Base-by-base conservation (phyloP, 2,329 filamentous ascomycete genomes). In the Alternaria novae-zelandiae region DNA sequence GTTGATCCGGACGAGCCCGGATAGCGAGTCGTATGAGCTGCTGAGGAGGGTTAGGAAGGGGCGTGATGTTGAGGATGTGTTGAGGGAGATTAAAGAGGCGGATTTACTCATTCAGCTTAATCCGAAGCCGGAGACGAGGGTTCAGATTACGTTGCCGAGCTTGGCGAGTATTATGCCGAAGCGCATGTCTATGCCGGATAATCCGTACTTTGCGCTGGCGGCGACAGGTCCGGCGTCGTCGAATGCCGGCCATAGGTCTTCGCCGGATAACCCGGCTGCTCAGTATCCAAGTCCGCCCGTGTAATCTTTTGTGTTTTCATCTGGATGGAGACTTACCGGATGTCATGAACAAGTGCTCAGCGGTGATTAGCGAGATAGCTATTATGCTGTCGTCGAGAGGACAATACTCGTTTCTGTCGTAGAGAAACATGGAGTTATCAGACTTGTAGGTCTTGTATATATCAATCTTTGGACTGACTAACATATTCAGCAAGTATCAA, bases 1-100 rank as follows among this genome's bases (percentile, higher is more conserved):
- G 9, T 46, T 70, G 11, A 59, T 70, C 11, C 53, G 61, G 25
- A 61, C 61, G 8, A 23, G 61, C 9, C 25, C 66, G 13, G 69
- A 69, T 17, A 46, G 59, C 20, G 68, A 69, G 10, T 56, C 56
- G 3, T 32, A 53, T 10, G 66, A 61, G 28, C 62, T 73, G 30
- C 17, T 71, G 21, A 46, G 67, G 9, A 32, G 68, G 23, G 63
- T 72, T 32, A 65, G 59, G 30, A 64, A 51, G 36, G 69, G 70
- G 4, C 54, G n/a, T 20, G 57, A 63, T 43, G 54, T 62, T 10
- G 58, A 67, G 6, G 57, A 54, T 30, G 54, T 71, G 9, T 32
- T 71, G 20, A 61, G 54, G 11, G 60, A 65, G 13, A 59, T 70
- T 15, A 65, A 64, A 50, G 65, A 68, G 13, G 69, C 68, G 15